A percentile compares a stretch with the other conserved stretches of the same genome.
Evolutionary conservation across 768 basidiomycete species (phyloP).

Genomic region (Macrolepiota albuminosa): DNA sequence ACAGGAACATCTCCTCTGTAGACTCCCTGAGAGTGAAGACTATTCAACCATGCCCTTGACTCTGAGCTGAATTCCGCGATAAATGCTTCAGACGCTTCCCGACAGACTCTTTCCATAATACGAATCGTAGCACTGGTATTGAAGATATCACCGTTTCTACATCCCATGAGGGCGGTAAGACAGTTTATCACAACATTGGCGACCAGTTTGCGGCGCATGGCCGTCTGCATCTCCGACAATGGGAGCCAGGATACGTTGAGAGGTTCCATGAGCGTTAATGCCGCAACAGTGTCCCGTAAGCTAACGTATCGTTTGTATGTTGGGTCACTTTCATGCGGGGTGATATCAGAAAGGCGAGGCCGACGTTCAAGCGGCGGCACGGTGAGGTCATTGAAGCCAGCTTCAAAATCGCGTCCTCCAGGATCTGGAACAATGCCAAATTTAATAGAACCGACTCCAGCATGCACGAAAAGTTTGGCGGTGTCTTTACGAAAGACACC

Average conservation of each 20-base stretch:
- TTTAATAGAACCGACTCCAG: slow-evolving; percentile 64
- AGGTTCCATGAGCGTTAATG: slow-evolving; percentile 48
- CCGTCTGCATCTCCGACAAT: slow-evolving; percentile 59
- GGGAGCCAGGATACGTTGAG: slow-evolving; percentile 65
- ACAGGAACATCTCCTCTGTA: slow-evolving; percentile 21
- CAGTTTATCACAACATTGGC: slow-evolving; percentile 83
- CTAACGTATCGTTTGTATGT: slow-evolving; percentile 44
- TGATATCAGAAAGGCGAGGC: slow-evolving; percentile 52
- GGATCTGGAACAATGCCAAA: slow-evolving; percentile 79
- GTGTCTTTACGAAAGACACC: slow-evolving; percentile 57
- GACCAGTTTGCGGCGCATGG: slow-evolving; percentile 76
- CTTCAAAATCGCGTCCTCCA: slow-evolving; percentile 58
- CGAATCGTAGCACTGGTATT: slow-evolving; percentile 33
- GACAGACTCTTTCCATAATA: slow-evolving; percentile 52
- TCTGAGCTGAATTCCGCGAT: slow-evolving; percentile 43
- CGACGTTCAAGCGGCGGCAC: slow-evolving; percentile 31
- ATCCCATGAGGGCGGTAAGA: slow-evolving; percentile 75
- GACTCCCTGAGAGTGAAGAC: slow-evolving; percentile 23
- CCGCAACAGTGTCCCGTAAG: slow-evolving; percentile 65
- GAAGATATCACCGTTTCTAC: slow-evolving; percentile 76
- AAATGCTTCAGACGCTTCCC: slow-evolving; percentile 69
- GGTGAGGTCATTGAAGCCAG: slow-evolving; percentile 33
- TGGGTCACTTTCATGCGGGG: slow-evolving; percentile 30
- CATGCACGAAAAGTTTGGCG: slow-evolving; percentile 57
- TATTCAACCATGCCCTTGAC: slow-evolving; percentile 27